These are phyloP conservation scores for Delitschia confertaspora DNA, from an alignment of 495 filamentous ascomycete genomes.

Conservation along the genomic window DNA sequence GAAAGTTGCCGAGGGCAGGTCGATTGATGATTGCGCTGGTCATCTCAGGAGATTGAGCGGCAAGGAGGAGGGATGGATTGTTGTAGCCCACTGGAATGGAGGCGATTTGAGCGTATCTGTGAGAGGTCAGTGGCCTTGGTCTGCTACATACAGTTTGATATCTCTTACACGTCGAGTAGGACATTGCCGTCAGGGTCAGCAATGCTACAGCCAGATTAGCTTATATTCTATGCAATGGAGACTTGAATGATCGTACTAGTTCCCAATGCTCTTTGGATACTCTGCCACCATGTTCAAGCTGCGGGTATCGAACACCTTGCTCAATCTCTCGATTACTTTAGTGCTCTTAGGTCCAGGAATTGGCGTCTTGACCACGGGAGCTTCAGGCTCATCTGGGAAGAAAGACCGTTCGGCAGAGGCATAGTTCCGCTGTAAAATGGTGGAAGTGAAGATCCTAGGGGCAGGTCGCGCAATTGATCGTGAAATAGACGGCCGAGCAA, in stretches of 20 bases:
- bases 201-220: conserved; percentile 47
- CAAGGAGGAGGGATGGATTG: conserved; percentile 69
- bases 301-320: conserved; percentile 86
- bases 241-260: conserved; percentile 41
- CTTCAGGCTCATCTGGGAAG: conserved; percentile 58
- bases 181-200: conserved; percentile 82
- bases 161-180: conserved; percentile 39
- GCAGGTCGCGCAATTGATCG: conserved; percentile 15
- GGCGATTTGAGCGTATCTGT: conserved; percentile 86
- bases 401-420: conserved; percentile 30
- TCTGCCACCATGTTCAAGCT: conserved; percentile 89
- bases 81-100: conserved; percentile 97
- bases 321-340: conserved; percentile 60
- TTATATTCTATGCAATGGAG: not conserved
- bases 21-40: conserved; percentile 79
- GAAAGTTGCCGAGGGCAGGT: conserved; percentile 94
- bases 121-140: not conserved
- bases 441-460: too few relatives aligned
- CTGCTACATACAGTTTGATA: not conserved
- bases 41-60: conserved; percentile 71
- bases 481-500: conserved; percentile 4
- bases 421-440: conserved; percentile 3
- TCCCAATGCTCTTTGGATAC: conserved; percentile 58
- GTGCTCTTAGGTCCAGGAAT: conserved; percentile 77
- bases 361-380: conserved; percentile 61